These are phyloP conservation scores for Tetracladium setigerum DNA, from an alignment of 495 filamentous ascomycete species.

Conservation along the genomic window DNA sequence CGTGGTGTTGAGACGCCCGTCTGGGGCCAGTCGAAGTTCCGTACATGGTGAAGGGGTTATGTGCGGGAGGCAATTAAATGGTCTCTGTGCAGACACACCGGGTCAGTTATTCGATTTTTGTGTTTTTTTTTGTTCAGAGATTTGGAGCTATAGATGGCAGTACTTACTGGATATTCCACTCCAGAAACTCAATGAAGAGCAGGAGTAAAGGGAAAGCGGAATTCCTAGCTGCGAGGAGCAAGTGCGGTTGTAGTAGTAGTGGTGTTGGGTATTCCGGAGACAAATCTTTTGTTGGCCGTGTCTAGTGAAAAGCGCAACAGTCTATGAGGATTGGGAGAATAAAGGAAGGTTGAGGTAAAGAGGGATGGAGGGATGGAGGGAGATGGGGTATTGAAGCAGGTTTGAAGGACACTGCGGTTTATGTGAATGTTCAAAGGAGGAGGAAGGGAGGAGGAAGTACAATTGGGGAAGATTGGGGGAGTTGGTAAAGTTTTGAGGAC, in stretches of 20 bases:
- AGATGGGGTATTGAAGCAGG: too few relatives aligned
- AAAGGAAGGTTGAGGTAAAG: background rate
- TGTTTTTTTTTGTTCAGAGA: background rate
- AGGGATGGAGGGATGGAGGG: background rate
- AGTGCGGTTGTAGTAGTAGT: too few relatives aligned
- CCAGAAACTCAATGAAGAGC: conserved; percentile 25
- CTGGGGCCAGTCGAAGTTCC: conserved; percentile 71
- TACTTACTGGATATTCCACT: conserved; percentile 5
- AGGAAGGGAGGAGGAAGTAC: too few relatives aligned
- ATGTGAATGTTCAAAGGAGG: too few relatives aligned
- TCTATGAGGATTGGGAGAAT: background rate
- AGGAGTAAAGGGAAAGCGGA: conserved; percentile 12
- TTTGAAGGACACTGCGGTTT: too few relatives aligned
- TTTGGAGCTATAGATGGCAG: background rate
- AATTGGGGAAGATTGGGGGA: too few relatives aligned
- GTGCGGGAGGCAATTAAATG: background rate
- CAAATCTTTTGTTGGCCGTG: conserved; percentile 8
- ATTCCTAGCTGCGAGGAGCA: conserved; percentile 15
- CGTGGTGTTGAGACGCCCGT: conserved; percentile 94
- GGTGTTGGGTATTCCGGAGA: background rate
- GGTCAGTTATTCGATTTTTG: background rate
- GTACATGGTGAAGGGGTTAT: conserved; percentile 59
- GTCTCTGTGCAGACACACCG: background rate
- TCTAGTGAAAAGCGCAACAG: background rate
- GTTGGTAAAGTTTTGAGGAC: too few relatives aligned